Base-by-base conservation (phyloP, 768 basidiomycete species). In the Podaxis mareebaensis region DNA sequence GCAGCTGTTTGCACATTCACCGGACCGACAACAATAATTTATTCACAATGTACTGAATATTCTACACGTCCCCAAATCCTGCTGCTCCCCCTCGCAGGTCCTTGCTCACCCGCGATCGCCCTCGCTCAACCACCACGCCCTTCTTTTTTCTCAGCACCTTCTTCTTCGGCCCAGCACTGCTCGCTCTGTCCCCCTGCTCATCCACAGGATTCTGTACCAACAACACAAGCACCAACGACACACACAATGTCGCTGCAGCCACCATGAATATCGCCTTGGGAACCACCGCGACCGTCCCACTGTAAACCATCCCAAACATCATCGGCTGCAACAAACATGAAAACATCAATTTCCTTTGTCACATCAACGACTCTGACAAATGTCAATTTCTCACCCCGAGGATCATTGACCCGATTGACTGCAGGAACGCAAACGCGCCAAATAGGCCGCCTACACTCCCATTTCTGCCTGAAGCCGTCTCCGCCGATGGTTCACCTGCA, bases 231-330 rank as follows among this genome's bases (percentile, higher is more conserved):
- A 71, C 42, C 20, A 83, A 62, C 36, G 79, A 72, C 36, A 73
- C 69, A 36, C 78, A 65, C 61, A 89, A 73, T 44, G 92, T 77
- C 7, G 75, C 78, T 2, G 77, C 81, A 15, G 87, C 88, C 8
- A 80, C 72, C 17, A 74, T 78, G 68, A 93, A 94, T 52, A 93
- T 83, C 3, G 89, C 81, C 75, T 88, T 89, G 22, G 92, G 91
- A 67, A 78, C 89, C 5, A 72, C 77, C 2, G 84, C 88, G 24
- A 92, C 90, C 0, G 91, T 91, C 54, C 73, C 77, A 66, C 86
- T 84, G 76, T 91, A 94, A 26, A 92, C 74, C 61, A 89, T 54
- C 3, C 88, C 91, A 67, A 93, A 94, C 4, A 93, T 55, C 69
- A 92, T 74, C 1, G 92, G 91, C 88, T 83, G 52, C 12, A 54